Conservation (phyloP, 2,329 filamentous ascomycete species). For the Amylocarpus encephaloides region DNA sequence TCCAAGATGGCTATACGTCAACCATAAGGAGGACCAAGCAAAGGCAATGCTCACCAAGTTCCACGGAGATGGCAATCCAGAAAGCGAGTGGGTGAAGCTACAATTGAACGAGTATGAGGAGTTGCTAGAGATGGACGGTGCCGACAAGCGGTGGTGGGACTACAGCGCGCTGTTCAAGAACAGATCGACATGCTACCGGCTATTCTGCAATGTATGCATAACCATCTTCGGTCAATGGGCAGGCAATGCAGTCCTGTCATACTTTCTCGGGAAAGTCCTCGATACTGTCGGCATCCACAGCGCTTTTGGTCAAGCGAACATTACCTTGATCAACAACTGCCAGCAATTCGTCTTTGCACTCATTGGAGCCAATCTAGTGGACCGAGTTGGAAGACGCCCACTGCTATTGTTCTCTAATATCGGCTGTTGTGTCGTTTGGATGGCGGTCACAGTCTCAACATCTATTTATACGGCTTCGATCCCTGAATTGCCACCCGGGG, state of each 20-base stretch:
- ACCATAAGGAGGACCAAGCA: constrained; percentile 47
- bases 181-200: constrained; percentile 41
- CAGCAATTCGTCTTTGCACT: constrained; percentile 50
- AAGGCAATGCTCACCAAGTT: constrained; percentile 47
- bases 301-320: constrained; percentile 45
- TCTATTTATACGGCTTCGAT: constrained; percentile 25
- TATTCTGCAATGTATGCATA: constrained; percentile 46
- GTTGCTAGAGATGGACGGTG: constrained; percentile 42
- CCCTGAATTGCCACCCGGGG: constrained; percentile 6
- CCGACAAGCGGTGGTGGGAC: constrained; percentile 51
- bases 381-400: constrained; percentile 52
- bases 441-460: constrained; percentile 42
- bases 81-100: constrained; percentile 45
- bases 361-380: constrained; percentile 49
- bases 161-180: constrained; percentile 47
- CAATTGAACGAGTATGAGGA: constrained; percentile 44
- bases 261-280: constrained; percentile 48
- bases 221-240: constrained; percentile 48
- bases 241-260: constrained; percentile 40
- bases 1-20: constrained; percentile 54
- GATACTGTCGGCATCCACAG: constrained; percentile 43
- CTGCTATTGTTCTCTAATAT: constrained; percentile 45
- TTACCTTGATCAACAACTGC: constrained; percentile 48
- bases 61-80: constrained; percentile 45
- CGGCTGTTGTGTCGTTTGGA: constrained; percentile 43